Evolutionary conservation across 139 green algal genomes (phyloP), one percentile per base, ranked within the genome.

Genomic region (Micractinium sp.): DNA sequence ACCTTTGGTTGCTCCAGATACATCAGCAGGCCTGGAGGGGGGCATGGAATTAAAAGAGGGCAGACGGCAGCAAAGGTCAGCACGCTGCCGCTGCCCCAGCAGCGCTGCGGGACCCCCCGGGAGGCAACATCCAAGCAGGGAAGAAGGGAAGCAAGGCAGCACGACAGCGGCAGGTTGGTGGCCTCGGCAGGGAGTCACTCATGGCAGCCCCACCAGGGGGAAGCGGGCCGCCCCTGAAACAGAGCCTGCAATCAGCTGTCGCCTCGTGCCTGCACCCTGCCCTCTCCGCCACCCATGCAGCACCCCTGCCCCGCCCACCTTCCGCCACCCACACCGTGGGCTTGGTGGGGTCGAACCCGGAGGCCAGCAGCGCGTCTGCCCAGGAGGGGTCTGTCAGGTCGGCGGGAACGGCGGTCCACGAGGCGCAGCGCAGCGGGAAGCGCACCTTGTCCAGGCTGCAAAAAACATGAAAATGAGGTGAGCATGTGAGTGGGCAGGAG

Each of bases 241-340:
- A n/a, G n/a, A n/a, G n/a, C n/a, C n/a, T n/a, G n/a, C n/a, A n/a
- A n/a, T n/a, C n/a, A n/a, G n/a, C n/a, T n/a, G n/a, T n/a, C n/a
- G n/a, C n/a, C n/a, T n/a, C n/a, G n/a, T n/a, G n/a, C n/a, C 47
- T 56, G 47, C 9, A 9, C 47, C 47, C 47, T 56, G 47, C 47
- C 5, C 47, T 75, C 33, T 7, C 25, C 3, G 12, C 19, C 33
- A 20, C 27, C 63, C 14, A 0, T 56, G 47, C 5, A 9, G 7
- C 29, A 60, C 19, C 27, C 27, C 31, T 5, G 2, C 0, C 15
- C 53, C 1, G 1, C 85, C 13, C 47, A 88, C 88, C 88, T 86
- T 91, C 89, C 0, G 84, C 89, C 47, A 91, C 75, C 89, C 89
- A 91, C 47, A 91, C 79, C 1, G 77, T 86, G 14, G 89, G 89